phyloP scores from a whole-genome alignment of 192 early-diverging fungal species.

The Mortierella antarctica region DNA sequence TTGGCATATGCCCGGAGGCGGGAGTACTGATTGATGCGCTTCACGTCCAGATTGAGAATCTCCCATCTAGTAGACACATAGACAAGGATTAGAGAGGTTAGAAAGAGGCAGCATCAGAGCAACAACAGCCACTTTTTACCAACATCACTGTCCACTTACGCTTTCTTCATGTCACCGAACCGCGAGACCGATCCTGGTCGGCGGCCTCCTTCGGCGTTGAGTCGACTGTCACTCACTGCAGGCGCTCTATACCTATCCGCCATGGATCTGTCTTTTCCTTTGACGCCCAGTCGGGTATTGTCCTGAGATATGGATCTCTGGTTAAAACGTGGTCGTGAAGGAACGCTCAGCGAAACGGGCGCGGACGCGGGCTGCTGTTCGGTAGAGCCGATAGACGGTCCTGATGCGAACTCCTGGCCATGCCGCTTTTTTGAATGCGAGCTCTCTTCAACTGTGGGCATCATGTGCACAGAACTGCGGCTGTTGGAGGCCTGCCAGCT shows the following conservation, averaged over 20 bases:
- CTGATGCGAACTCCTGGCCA: neutral
- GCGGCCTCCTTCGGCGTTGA: neutral
- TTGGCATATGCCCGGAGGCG: slow-evolving; percentile 35
- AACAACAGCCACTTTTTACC: neutral
- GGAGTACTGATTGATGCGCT: slow-evolving; percentile 43
- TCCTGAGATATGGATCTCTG: slow-evolving; percentile 2
- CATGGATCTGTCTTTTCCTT: too few species aligned
- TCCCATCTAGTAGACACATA: slow-evolving; percentile 34
- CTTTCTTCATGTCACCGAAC: slow-evolving; percentile 35
- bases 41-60: slow-evolving; percentile 42
- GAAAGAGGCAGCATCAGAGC: neutral
- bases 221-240: neutral
- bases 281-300: too few species aligned
- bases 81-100: neutral
- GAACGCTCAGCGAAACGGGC: slow-evolving; percentile 4
- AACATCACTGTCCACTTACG: slow-evolving; percentile 16
- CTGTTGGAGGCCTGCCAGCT: neutral
- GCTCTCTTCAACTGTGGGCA: slow-evolving; percentile 18
- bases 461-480: slow-evolving; percentile 20
- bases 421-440: slow-evolving; percentile 2
- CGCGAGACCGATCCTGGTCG: slow-evolving; percentile 14
- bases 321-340: neutral
- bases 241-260: neutral
- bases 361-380: neutral
- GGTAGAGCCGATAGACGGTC: neutral